Conservation (phyloP, 2,329 filamentous ascomycete species). For the Nothopassalora personata region DNA sequence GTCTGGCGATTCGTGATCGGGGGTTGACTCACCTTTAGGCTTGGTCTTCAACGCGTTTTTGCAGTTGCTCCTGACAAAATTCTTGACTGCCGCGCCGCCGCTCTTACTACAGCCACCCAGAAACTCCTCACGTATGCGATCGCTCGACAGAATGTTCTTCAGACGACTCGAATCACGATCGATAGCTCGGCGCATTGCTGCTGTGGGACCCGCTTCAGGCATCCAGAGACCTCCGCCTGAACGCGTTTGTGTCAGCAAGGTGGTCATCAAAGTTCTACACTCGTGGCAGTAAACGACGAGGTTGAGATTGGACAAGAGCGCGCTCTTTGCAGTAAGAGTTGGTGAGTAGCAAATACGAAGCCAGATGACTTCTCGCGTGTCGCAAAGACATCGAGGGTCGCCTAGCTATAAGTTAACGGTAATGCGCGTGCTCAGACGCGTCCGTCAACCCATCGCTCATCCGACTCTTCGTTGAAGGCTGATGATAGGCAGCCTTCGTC, state of each 20-base stretch:
- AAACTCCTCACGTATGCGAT: constrained; percentile 59
- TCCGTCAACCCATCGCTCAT: too few species aligned
- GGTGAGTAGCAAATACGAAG: too few species aligned
- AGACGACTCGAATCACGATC: constrained; percentile 67
- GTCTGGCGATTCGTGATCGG: neutral
- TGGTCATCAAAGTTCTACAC: too few species aligned
- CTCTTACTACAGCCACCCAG: constrained; percentile 38
- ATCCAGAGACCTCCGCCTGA: constrained; percentile 75
- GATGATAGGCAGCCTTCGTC: too few species aligned
- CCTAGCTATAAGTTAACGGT: too few species aligned
- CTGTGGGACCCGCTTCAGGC: constrained; percentile 62
- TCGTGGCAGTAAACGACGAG: too few species aligned
- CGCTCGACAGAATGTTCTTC: constrained; percentile 60
- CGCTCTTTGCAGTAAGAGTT: too few species aligned
- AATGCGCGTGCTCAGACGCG: too few species aligned
- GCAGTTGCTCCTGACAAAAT: constrained; percentile 64
- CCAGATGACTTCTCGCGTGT: too few species aligned
- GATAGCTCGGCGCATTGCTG: constrained; percentile 65
- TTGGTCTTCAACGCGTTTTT: constrained; percentile 75
- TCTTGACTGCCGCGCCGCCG: constrained; percentile 35
- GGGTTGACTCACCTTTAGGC: constrained; percentile 62
- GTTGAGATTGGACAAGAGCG: too few species aligned
- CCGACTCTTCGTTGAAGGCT: too few species aligned
- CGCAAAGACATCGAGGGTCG: too few species aligned
- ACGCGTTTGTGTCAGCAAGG: neutral